These are phyloP conservation scores for Termitomyces sp. DNA, from an alignment of 768 basidiomycete genomes.

Conservation along the genomic window DNA sequence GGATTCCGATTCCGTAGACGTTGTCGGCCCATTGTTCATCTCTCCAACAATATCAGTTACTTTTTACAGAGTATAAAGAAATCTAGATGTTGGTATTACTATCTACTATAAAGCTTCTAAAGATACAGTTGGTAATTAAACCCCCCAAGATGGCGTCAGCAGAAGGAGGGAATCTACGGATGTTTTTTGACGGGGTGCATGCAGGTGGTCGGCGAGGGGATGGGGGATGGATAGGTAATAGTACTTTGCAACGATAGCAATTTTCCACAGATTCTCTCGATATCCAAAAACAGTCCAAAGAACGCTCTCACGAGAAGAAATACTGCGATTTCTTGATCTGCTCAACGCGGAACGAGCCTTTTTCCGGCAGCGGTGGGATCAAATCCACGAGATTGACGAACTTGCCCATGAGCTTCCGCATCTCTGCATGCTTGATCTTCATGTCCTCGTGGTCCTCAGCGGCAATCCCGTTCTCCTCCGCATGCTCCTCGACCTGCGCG, in stretches of 20 bases:
- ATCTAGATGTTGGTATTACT: conserved; percentile 2
- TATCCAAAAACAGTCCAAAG: background rate
- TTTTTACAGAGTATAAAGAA: background rate
- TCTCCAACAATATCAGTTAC: no score
- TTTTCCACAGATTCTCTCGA: background rate
- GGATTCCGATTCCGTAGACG: no score
- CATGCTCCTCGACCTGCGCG: conserved; percentile 15
- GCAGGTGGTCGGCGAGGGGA: background rate
- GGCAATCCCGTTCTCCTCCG: conserved; percentile 15
- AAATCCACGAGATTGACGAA: conserved; percentile 73
- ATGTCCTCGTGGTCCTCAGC: conserved; percentile 16
- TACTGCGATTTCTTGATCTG: conserved; percentile 78
- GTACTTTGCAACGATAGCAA: background rate
- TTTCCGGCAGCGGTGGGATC: conserved; percentile 76
- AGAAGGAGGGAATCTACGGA: background rate
- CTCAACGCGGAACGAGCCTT: conserved; percentile 82
- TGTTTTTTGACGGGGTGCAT: background rate
- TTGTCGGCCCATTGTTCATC: no score
- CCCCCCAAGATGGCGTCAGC: background rate
- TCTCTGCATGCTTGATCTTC: conserved; percentile 19
- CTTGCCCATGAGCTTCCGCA: conserved; percentile 36
- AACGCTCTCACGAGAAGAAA: conserved; percentile 76
- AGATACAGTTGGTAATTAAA: conserved; percentile 4
- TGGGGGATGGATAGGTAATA: background rate
- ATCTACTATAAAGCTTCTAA: conserved; percentile 1